A percentile compares a stretch with the other conserved stretches of the same genome.
These are phyloP conservation scores for Coemansia sp. DNA, from an alignment of 192 early-diverging fungal species.

Conservation along the genomic window DNA sequence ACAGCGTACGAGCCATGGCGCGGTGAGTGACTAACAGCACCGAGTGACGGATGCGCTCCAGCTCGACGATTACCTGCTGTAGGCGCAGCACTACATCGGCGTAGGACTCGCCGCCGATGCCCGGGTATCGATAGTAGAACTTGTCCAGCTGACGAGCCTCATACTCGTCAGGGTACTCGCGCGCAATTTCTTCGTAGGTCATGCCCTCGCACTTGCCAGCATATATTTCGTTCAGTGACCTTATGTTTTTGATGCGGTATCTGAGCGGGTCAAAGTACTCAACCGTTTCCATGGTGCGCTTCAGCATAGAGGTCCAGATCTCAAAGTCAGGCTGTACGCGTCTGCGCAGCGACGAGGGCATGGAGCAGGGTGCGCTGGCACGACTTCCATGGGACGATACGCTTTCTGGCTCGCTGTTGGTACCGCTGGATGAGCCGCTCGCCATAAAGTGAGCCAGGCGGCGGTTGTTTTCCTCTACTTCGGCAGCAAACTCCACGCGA, in stretches of 20 bases:
- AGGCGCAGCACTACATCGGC: conserved; percentile 92
- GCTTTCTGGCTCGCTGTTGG: conserved; percentile 45
- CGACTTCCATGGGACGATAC: conserved; percentile 13
- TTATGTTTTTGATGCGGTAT: conserved; percentile 80
- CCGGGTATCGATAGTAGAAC: conserved; percentile 93
- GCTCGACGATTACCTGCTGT: conserved; percentile 92
- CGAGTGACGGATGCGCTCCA: conserved; percentile 89
- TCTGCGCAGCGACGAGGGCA: conserved; percentile 16
- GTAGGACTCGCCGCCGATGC: conserved; percentile 94
- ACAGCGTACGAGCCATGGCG: conserved; percentile 86
- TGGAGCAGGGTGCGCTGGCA: conserved; percentile 12
- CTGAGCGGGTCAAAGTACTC: conserved; percentile 77
- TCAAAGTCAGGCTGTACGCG: conserved; percentile 41
- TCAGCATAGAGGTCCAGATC: conserved; percentile 88
- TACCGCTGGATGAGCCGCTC: conserved; percentile 28
- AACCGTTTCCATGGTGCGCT: conserved; percentile 83
- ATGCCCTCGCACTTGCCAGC: conserved; percentile 82
- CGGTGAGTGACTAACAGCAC: conserved; percentile 92
- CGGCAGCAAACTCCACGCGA: conserved; percentile 51
- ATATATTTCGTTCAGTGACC: conserved; percentile 93
- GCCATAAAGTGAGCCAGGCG: conserved; percentile 37
- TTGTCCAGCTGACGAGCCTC: conserved; percentile 82
- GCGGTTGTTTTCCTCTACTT: conserved; percentile 54
- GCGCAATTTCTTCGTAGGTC: conserved; percentile 81
- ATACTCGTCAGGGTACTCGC: conserved; percentile 80